Evolutionary conservation across 129 eudicot genomes (phyloP).

Genomic region (Helianthus annuus): HanXRQr2.0-SUNRISE NC_035436.2:6341699-6342198

Average conservation of each 20-base stretch:
- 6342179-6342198: neutral
- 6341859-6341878: neutral
- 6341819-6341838: slow-evolving; percentile 48
- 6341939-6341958: no score
- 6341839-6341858: neutral
- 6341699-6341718: slow-evolving; percentile 72
- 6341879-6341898: neutral
- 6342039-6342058: neutral
- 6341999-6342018: neutral
- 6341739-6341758: slow-evolving; percentile 62
- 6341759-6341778: slow-evolving; percentile 56
- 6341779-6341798: slow-evolving; percentile 46
- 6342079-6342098: neutral
- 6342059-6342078: neutral
- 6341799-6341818: slow-evolving; percentile 65
- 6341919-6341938: no score
- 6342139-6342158: neutral
- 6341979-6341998: neutral
- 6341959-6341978: no score
- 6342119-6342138: neutral
- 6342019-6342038: neutral
- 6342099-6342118: neutral
- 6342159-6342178: neutral
- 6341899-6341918: neutral
- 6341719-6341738: slow-evolving; percentile 75